These are phyloP conservation scores for Botrytis fragariae DNA, from an alignment of 2,329 filamentous ascomycete species.

Conservation along the genomic window DNA sequence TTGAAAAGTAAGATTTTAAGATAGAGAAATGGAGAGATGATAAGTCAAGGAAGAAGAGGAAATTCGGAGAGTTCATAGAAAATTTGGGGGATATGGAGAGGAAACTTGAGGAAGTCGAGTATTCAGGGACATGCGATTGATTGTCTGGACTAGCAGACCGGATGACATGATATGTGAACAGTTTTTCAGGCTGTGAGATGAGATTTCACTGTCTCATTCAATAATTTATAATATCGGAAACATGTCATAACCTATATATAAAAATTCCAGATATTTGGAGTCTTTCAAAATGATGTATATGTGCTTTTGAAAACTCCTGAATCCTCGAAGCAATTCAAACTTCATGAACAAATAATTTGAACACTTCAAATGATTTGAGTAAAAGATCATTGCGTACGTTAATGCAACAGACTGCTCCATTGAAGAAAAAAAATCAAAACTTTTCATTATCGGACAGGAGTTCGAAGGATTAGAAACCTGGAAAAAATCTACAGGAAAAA, in stretches of 20 bases:
- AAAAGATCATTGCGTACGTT: too few relatives aligned
- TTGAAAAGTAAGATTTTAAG: background rate
- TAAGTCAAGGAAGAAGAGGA: fast-evolving
- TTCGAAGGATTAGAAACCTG: background rate
- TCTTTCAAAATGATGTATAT: background rate
- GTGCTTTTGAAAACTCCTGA: background rate
- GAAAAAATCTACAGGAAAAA: background rate
- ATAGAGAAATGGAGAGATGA: too few relatives aligned
- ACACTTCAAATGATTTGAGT: background rate
- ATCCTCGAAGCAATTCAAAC: background rate
- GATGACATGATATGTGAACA: background rate
- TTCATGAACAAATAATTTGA: background rate
- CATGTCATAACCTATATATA: background rate
- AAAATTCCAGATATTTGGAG: background rate
- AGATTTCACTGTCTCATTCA: background rate
- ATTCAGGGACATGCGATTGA: background rate
- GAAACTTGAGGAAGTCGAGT: fast-evolving
- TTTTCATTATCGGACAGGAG: background rate
- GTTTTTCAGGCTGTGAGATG: background rate
- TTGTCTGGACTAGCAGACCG: background rate
- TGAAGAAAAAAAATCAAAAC: background rate
- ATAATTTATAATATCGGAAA: background rate
- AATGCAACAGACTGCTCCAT: background rate
- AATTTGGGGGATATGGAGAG: background rate
- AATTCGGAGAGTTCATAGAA: fast-evolving